phyloP scores from a whole-genome alignment of 225 moss, liverwort and hornwort genomes.

The Rhytidiadelphus loreus region DNA sequence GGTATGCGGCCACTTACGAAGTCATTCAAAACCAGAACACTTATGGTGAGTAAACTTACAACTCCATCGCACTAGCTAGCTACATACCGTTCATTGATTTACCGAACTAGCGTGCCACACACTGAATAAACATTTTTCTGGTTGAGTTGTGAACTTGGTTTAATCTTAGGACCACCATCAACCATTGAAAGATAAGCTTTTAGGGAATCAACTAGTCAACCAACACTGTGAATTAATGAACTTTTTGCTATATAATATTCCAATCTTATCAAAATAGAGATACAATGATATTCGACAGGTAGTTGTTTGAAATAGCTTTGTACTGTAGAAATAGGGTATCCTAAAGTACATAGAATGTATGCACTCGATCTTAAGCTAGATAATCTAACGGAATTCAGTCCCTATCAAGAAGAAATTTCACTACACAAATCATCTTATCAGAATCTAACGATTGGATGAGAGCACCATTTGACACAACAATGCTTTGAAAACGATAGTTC shows the following conservation, averaged over 20 bases:
- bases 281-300: not conserved
- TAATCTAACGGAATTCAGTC: not conserved
- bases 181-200: not conserved
- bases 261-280: not conserved
- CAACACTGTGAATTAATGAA: not conserved
- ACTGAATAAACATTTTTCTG: not conserved
- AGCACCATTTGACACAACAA: not conserved
- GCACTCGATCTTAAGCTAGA: not conserved
- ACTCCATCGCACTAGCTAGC: not conserved
- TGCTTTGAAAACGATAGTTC: not conserved
- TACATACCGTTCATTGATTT: not conserved
- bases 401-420: no score
- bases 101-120: not conserved
- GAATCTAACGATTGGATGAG: not conserved
- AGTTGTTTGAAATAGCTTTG: not conserved
- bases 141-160: not conserved
- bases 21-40: not conserved
- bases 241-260: not conserved
- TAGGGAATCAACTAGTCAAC: not conserved
- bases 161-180: not conserved
- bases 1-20: not conserved
- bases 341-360: not conserved
- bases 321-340: not conserved
- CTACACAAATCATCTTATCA: not conserved
- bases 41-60: conserved; percentile 3